Conservation (phyloP, 2,329 filamentous ascomycete species). For the Exophiala viscosa region DNA sequence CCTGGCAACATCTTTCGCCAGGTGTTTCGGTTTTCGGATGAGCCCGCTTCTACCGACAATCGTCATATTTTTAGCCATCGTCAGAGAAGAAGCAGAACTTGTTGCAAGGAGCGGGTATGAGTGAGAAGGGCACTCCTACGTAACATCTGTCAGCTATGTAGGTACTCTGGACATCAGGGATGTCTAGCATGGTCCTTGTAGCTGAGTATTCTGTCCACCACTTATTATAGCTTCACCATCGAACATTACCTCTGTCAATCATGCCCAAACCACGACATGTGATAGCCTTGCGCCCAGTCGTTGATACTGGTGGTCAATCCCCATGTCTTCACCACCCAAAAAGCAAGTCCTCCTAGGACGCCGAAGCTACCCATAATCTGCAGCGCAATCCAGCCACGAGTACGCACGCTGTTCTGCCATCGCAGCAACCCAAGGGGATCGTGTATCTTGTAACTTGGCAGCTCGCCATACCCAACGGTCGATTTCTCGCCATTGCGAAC, state of each 20-base stretch:
- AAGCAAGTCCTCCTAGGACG: constrained; percentile 66
- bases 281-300: constrained; percentile 25
- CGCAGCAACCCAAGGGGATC: constrained; percentile 78
- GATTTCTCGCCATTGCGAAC: constrained; percentile 23
- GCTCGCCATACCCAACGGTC: constrained; percentile 23
- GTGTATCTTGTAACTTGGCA: constrained; percentile 46
- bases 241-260: constrained; percentile 9
- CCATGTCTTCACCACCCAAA: constrained; percentile 55
- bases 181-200: too few relatives aligned
- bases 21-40: too few relatives aligned
- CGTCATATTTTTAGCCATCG: too few relatives aligned
- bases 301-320: constrained; percentile 31
- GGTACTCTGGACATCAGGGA: too few relatives aligned
- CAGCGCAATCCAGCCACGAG: constrained; percentile 63
- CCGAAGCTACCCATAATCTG: constrained; percentile 72
- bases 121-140: too few relatives aligned
- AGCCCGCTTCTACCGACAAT: too few relatives aligned
- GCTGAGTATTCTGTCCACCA: neutral
- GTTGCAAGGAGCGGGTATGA: too few relatives aligned
- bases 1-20: too few relatives aligned
- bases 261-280: constrained; percentile 12
- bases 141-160: too few relatives aligned
- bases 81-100: too few relatives aligned
- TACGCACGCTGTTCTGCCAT: constrained; percentile 63
- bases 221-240: neutral